Evolutionary conservation across 805 yeast species (phyloP).

Genomic region (Kregervanrija fluxuum): DNA sequence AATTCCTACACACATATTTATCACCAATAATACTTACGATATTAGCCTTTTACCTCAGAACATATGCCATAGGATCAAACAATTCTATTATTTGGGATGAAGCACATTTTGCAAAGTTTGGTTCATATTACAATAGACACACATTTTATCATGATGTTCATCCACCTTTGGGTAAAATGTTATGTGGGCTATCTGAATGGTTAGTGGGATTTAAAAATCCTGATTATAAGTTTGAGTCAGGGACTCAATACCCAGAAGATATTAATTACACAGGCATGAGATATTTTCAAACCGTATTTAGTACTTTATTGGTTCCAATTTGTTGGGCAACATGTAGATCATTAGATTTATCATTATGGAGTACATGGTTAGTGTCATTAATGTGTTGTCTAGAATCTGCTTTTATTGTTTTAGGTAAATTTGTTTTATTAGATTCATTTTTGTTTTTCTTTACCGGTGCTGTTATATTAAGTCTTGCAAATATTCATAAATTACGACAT

Average conservation of each 20-base stretch:
- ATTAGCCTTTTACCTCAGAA: constrained; percentile 47
- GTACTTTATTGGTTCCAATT: constrained; percentile 59
- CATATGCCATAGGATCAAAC: constrained; percentile 50
- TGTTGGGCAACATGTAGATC: constrained; percentile 65
- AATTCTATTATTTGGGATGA: constrained; percentile 79
- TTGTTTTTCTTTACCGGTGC: constrained; percentile 67
- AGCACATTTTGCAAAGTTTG: constrained; percentile 93
- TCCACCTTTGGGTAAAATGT: constrained; percentile 94
- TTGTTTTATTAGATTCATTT: constrained; percentile 72
- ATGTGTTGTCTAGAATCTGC: constrained; percentile 64
- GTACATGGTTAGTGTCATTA: constrained; percentile 54
- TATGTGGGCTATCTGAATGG: constrained; percentile 79
- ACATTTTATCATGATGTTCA: constrained; percentile 95
- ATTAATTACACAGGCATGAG: constrained; percentile 62
- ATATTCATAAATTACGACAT: constrained; percentile 41
- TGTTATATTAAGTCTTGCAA: constrained; percentile 54
- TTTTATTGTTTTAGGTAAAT: constrained; percentile 63
- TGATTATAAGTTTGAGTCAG: constrained; percentile 62
- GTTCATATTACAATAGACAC: constrained; percentile 79
- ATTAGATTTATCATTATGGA: constrained; percentile 41
- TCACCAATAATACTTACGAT: constrained; percentile 39
- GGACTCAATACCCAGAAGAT: constrained; percentile 54
- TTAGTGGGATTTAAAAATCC: constrained; percentile 35
- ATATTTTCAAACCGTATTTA: constrained; percentile 60
- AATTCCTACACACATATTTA: constrained; percentile 6